Conservation (phyloP, 2,329 filamentous ascomycete species). For the Talaromyces sp. region DNA sequence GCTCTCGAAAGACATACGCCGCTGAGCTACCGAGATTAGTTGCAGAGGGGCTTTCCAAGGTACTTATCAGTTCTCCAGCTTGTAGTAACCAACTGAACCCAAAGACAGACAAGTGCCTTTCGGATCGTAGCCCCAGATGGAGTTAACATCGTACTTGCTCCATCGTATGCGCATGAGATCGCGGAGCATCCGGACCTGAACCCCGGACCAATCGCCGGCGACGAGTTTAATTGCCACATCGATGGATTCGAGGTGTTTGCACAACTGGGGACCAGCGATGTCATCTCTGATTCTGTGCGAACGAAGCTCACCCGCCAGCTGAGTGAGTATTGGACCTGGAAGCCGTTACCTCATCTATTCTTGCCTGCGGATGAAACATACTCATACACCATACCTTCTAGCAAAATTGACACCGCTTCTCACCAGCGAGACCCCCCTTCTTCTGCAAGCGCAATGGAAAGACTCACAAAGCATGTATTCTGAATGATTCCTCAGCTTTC, state of each 20-base stretch:
- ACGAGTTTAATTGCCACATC: neutral
- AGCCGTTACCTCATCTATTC: too few species aligned
- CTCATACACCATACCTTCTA: too few species aligned
- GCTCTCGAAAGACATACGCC: neutral
- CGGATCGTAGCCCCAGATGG: neutral
- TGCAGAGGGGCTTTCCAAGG: neutral
- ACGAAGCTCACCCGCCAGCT: neutral
- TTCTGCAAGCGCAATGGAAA: constrained; percentile 14
- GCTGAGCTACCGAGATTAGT: neutral
- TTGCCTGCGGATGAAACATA: too few species aligned
- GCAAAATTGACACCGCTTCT: neutral
- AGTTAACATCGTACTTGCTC: neutral
- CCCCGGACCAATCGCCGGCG: neutral
- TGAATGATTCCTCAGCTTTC: neutral
- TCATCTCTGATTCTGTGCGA: neutral
- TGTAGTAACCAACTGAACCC: neutral
- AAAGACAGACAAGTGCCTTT: neutral
- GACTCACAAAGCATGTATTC: neutral
- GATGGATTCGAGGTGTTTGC: constrained; percentile 1
- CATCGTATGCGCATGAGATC: neutral
- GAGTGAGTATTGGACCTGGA: neutral
- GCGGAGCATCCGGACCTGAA: neutral
- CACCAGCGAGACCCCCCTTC: neutral
- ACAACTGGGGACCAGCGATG: neutral
- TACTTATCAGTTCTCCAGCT: neutral